Conservation (phyloP, 164 flowering plant genomes). For the Vitis vinifera region ASM3070453v1 NC_081815.1:2092001-2092500, state of each 20-base stretch:
- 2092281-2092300: background rate
- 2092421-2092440: background rate
- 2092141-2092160: background rate
- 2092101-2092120: background rate
- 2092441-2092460: background rate
- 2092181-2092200: too few relatives aligned
- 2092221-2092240: background rate
- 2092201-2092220: too few relatives aligned
- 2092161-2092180: too few relatives aligned
- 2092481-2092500: background rate
- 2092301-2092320: background rate
- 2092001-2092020: constrained; percentile 83
- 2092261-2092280: background rate
- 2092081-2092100: too few relatives aligned
- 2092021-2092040: constrained; percentile 68
- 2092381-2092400: background rate
- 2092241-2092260: background rate
- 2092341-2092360: background rate
- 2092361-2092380: background rate
- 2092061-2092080: background rate
- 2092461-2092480: background rate
- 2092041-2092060: background rate
- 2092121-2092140: background rate
- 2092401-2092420: background rate
- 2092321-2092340: background rate